Conservation (phyloP, 139 green algal species). For the Trebouxia sp. region DNA sequence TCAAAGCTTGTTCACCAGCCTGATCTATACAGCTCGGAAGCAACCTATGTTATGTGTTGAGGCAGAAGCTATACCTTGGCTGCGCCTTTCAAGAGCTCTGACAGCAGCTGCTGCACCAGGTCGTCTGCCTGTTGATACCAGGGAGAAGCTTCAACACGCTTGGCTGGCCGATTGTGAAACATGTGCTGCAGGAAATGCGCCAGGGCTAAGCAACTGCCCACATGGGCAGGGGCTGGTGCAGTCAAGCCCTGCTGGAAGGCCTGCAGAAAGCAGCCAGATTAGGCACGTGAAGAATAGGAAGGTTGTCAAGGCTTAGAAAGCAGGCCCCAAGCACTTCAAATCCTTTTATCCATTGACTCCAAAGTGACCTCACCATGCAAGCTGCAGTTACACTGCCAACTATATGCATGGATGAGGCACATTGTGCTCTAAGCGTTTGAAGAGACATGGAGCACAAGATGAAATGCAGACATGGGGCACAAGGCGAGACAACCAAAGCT, state of each 20-base stretch:
- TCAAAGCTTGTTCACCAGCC: too few relatives aligned
- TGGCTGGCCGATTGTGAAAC: conserved; percentile 38
- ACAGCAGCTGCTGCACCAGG: conserved; percentile 31
- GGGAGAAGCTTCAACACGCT: conserved; percentile 46
- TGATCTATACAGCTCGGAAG: too few relatives aligned
- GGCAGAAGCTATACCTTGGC: conserved; percentile 25
- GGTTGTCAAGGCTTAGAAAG: background rate
- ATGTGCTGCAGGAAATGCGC: conserved; percentile 54
- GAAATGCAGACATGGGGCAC: background rate
- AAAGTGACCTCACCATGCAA: background rate
- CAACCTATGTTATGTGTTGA: too few relatives aligned
- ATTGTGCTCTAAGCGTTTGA: background rate
- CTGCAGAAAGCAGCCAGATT: background rate
- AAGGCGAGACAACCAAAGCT: background rate
- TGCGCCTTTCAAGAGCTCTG: conserved; percentile 5
- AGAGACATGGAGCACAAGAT: background rate
- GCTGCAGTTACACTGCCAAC: background rate
- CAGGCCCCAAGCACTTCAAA: background rate
- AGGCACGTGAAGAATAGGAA: background rate
- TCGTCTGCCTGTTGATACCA: conserved; percentile 50
- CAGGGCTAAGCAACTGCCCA: conserved; percentile 37
- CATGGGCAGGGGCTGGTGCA: conserved; percentile 22
- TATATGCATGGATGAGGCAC: background rate
- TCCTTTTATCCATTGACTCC: background rate
- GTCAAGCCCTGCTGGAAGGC: conserved; percentile 25